phyloP scores from a whole-genome alignment of 1,284 basidiomycete genomes.

The Microbotryomycetes sp. region DNA sequence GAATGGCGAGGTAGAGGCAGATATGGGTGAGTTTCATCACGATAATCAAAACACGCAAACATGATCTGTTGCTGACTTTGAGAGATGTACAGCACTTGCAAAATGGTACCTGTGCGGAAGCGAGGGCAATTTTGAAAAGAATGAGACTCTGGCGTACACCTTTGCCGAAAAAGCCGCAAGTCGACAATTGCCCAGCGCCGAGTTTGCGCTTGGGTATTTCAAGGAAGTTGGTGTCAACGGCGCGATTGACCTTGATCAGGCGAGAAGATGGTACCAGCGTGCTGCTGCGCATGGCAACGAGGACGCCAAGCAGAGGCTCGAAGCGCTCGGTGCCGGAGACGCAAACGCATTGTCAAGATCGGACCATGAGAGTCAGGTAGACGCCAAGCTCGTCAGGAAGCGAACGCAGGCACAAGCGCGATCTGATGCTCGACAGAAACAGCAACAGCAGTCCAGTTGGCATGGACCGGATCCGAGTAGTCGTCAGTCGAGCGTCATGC shows the following conservation, averaged over 20 bases:
- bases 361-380: constrained; percentile 72
- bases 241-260: constrained; percentile 56
- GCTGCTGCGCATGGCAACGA: constrained; percentile 71
- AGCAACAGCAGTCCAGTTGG: constrained; percentile 3
- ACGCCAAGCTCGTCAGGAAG: constrained; percentile 69
- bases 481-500: neutral
- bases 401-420: constrained; percentile 71
- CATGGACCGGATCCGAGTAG: neutral
- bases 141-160: constrained; percentile 74
- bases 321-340: constrained; percentile 55
- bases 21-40: constrained; percentile 55
- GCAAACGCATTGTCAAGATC: constrained; percentile 60
- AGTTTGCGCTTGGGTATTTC: constrained; percentile 94
- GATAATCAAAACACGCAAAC: neutral
- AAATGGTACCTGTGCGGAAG: constrained; percentile 56
- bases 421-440: constrained; percentile 35
- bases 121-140: constrained; percentile 74
- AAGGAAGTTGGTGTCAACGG: constrained; percentile 57
- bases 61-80: neutral
- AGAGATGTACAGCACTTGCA: constrained; percentile 5
- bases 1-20: constrained; percentile 80
- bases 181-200: constrained; percentile 69
- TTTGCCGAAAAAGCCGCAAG: constrained; percentile 87
- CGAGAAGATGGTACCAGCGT: constrained; percentile 57
- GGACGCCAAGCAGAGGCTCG: constrained; percentile 69